phyloP scores from a whole-genome alignment of 106 monocot species.

The Dendrobium officinale region DNA sequence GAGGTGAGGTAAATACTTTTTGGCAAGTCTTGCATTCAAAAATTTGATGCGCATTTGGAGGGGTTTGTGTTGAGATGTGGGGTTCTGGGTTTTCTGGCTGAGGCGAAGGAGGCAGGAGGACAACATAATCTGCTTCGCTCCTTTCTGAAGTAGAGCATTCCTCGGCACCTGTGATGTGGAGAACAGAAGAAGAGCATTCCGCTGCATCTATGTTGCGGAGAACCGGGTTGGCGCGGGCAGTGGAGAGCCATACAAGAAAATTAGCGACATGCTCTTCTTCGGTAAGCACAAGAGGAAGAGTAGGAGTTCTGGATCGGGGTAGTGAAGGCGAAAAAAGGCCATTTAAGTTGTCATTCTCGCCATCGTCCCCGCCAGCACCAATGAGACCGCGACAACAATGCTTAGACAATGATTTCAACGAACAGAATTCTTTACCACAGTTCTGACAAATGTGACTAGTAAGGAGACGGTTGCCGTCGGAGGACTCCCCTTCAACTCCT shows the following conservation, averaged over 20 bases:
- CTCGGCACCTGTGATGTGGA: no score
- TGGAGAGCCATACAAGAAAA: constrained; percentile 62
- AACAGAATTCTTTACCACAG: constrained; percentile 59
- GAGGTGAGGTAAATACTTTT: constrained; percentile 59
- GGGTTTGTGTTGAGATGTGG: background rate
- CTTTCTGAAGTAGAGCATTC: background rate
- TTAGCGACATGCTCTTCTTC: constrained; percentile 79
- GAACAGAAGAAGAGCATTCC: constrained; percentile 40
- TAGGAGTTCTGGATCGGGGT: background rate
- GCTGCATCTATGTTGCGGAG: constrained; percentile 22
- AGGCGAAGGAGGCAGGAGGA: background rate
- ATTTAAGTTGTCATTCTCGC: background rate
- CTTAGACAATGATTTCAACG: constrained; percentile 70
- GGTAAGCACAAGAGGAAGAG: background rate
- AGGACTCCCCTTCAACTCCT: constrained; percentile 26
- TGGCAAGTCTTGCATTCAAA: constrained; percentile 62
- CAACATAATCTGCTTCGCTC: constrained; percentile 30
- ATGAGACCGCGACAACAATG: constrained; percentile 42
- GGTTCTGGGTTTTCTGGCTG: no score
- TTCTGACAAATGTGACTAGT: constrained; percentile 39
- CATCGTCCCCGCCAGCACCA: background rate
- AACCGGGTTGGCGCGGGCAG: constrained; percentile 13
- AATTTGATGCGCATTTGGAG: background rate
- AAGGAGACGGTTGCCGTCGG: background rate
- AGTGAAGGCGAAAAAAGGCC: background rate